Percentiles rank a stretch among this genome's conserved stretches.
These are phyloP conservation scores for Penicillium roqueforti DNA, from an alignment of 495 filamentous ascomycete species.

Conservation along the genomic window DNA sequence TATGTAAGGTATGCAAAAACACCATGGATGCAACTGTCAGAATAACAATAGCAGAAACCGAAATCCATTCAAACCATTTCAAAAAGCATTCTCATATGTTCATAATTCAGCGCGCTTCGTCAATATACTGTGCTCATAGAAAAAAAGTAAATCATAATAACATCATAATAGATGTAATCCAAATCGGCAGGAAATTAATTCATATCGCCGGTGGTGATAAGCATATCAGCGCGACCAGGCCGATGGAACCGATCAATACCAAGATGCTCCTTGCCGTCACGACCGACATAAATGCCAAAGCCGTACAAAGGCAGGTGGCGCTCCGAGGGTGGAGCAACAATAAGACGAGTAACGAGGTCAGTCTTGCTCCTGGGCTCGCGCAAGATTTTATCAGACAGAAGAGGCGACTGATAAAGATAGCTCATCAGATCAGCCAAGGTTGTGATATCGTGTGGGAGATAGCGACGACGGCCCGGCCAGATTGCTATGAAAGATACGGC, in stretches of 20 bases:
- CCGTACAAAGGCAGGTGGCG: slow-evolving; percentile 50
- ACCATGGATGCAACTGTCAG: slow-evolving; percentile 10
- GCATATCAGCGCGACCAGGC: slow-evolving; percentile 44
- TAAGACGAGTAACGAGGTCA: slow-evolving; percentile 59
- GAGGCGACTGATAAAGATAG: slow-evolving; percentile 65
- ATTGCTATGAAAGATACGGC: slow-evolving; percentile 59
- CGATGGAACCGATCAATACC: slow-evolving; percentile 59
- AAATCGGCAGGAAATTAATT: slow-evolving; percentile 14
- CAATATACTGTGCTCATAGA: slow-evolving; percentile 13
- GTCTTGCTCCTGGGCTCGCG: slow-evolving; percentile 53
- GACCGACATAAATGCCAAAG: slow-evolving; percentile 58
- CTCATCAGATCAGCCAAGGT: slow-evolving; percentile 73
- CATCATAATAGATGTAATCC: not conserved
- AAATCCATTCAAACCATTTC: not conserved
- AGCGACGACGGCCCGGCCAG: slow-evolving; percentile 51
- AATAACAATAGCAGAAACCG: not conserved
- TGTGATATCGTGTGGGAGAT: slow-evolving; percentile 64
- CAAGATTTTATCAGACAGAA: slow-evolving; percentile 66
- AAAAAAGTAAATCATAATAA: slow-evolving; percentile 16
- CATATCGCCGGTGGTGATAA: slow-evolving; percentile 39
- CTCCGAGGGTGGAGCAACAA: slow-evolving; percentile 47
- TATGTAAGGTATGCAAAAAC: slow-evolving; percentile 4
- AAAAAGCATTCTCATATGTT: not conserved
- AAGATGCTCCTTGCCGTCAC: slow-evolving; percentile 60
- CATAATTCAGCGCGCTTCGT: not conserved